Conservation (phyloP, 805 yeast genomes). For the Candida dajiaensis region DNA sequence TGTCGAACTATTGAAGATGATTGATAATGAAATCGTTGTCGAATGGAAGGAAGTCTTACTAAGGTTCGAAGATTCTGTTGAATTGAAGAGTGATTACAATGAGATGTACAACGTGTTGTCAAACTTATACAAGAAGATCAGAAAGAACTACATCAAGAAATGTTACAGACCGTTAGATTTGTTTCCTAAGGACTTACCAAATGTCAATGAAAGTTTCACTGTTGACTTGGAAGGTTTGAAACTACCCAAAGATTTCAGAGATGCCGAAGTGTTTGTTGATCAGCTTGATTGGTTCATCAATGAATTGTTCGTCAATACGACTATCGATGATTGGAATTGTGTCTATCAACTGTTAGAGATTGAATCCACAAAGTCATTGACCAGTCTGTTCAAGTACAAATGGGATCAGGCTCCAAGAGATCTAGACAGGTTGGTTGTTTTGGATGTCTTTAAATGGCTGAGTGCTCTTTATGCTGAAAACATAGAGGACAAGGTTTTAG, state of each 20-base stretch:
- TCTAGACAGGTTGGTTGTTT: constrained; percentile 54
- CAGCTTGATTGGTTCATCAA: constrained; percentile 58
- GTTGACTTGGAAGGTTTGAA: constrained; percentile 1
- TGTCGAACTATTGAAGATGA: constrained; percentile 56
- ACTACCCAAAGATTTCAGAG: constrained; percentile 34
- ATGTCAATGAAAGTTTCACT: constrained; percentile 3
- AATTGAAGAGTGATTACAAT: constrained; percentile 22
- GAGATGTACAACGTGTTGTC: constrained; percentile 27
- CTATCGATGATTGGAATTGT: constrained; percentile 72
- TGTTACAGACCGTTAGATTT: constrained; percentile 51
- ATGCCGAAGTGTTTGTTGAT: constrained; percentile 56
- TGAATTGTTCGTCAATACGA: constrained; percentile 49
- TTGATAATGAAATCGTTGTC: constrained; percentile 57
- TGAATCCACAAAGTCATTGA: constrained; percentile 50
- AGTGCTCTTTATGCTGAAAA: constrained; percentile 45
- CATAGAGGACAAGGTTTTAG: constrained; percentile 35
- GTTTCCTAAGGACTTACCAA: constrained; percentile 12
- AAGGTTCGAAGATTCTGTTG: constrained; percentile 16
- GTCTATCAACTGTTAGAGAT: constrained; percentile 69
- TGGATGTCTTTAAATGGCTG: constrained; percentile 69
- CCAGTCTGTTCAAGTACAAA: constrained; percentile 49
- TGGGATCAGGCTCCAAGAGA: constrained; percentile 28
- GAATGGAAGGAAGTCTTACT: constrained; percentile 41
- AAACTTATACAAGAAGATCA: constrained; percentile 53
- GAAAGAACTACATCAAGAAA: constrained; percentile 65